phyloP scores from a whole-genome alignment of 352 stramenopile genomes.

The Phytophthora colocasiae region DNA sequence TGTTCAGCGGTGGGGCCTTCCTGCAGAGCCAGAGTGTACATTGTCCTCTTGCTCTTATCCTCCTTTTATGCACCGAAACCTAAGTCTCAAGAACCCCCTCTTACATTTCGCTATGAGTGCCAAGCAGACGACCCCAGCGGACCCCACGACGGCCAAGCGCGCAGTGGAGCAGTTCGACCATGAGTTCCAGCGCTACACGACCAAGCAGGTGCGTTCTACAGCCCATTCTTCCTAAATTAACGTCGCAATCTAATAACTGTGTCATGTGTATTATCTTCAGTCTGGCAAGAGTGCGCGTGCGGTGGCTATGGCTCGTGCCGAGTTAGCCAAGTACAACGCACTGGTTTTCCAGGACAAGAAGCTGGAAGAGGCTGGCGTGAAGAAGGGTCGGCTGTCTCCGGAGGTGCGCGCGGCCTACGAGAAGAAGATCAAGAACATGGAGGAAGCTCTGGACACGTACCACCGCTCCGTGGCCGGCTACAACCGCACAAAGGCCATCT shows the following conservation, averaged over 20 bases:
- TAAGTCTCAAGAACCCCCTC: slow-evolving; percentile 13
- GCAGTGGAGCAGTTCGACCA: slow-evolving; percentile 84
- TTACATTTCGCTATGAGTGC: slow-evolving; percentile 25
- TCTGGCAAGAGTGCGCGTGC: slow-evolving; percentile 70
- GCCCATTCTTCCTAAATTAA: neutral
- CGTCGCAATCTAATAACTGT: slow-evolving; percentile 1
- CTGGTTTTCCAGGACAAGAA: slow-evolving; percentile 89
- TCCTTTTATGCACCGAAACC: slow-evolving; percentile 31
- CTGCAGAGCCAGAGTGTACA: slow-evolving; percentile 32
- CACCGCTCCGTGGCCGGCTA: slow-evolving; percentile 77
- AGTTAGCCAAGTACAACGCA: slow-evolving; percentile 84
- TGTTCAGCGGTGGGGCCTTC: slow-evolving; percentile 32
- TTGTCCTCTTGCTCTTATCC: slow-evolving; percentile 29
- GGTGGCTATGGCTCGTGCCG: slow-evolving; percentile 77
- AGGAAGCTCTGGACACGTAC: slow-evolving; percentile 80
- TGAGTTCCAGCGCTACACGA: slow-evolving; percentile 89
- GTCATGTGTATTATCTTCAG: slow-evolving; percentile 28
- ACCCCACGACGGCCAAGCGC: slow-evolving; percentile 41
- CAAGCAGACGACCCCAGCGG: slow-evolving; percentile 19
- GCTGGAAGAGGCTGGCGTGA: slow-evolving; percentile 69
- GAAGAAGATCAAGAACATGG: slow-evolving; percentile 74
- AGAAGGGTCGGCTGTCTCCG: slow-evolving; percentile 65
- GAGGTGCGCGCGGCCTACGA: slow-evolving; percentile 70
- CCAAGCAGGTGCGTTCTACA: slow-evolving; percentile 63
- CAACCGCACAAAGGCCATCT: slow-evolving; percentile 80